Percentiles rank a stretch among this genome's conserved stretches.
Conservation (phyloP, 768 basidiomycete species). For the Serendipita indica region DNA sequence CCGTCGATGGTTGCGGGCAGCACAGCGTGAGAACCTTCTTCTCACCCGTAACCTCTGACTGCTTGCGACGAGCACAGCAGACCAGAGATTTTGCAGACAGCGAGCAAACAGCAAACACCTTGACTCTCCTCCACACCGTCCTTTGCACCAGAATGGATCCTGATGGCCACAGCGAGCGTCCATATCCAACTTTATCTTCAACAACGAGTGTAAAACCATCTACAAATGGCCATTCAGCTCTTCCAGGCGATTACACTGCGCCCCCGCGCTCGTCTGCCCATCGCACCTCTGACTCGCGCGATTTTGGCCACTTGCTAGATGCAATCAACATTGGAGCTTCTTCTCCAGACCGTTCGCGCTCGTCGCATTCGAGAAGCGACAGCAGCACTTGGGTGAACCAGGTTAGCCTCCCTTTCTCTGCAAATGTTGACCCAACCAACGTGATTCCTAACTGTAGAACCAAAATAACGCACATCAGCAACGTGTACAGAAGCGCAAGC, state of each 20-base stretch:
- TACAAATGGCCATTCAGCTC: not conserved
- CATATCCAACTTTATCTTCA: no score
- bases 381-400: conserved; percentile 3
- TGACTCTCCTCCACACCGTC: no score
- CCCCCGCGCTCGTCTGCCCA: not conserved
- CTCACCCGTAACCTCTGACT: no score
- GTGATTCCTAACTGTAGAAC: not conserved
- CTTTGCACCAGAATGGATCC: no score
- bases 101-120: no score
- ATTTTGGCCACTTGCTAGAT: conserved; percentile 4
- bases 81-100: no score
- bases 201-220: not conserved
- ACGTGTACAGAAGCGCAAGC: not conserved
- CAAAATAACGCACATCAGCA: not conserved
- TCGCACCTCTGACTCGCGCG: not conserved
- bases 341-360: not conserved
- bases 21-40: no score
- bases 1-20: no score
- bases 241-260: not conserved
- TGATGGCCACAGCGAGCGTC: no score
- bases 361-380: not conserved
- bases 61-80: no score
- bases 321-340: not conserved
- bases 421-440: not conserved
- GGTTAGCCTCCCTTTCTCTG: not conserved